Conservation (phyloP, 495 filamentous ascomycete species). For the Aspergillus funiculosus region DNA sequence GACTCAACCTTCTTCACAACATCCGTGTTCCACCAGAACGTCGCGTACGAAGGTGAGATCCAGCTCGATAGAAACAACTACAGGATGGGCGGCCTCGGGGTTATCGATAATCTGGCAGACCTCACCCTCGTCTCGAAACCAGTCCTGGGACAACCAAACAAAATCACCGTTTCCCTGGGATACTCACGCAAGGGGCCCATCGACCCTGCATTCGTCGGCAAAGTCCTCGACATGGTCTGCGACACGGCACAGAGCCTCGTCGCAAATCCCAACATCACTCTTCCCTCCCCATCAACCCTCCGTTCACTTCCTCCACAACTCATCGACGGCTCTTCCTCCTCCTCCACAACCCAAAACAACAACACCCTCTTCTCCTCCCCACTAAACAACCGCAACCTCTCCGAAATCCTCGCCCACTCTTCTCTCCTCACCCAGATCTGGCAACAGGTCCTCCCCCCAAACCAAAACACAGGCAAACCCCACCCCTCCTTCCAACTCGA, state of each 20-base stretch:
- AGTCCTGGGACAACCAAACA: conserved; percentile 25
- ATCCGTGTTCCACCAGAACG: conserved; percentile 46
- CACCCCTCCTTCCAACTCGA: conserved; percentile 36
- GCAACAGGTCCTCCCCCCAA: conserved; percentile 43
- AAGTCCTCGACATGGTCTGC: conserved; percentile 47
- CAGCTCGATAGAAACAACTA: conserved; percentile 44
- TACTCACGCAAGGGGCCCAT: conserved; percentile 44
- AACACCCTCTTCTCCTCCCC: conserved; percentile 29
- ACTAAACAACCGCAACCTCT: conserved; percentile 38
- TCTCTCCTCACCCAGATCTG: conserved; percentile 45
- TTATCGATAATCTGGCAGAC: conserved; percentile 48
- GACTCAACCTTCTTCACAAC: conserved; percentile 45
- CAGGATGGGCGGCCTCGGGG: conserved; percentile 44
- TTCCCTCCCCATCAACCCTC: conserved; percentile 40
- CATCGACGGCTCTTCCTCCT: conserved; percentile 25
- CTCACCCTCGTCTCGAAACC: conserved; percentile 46
- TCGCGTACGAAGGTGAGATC: conserved; percentile 37
- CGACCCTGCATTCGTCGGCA: conserved; percentile 33
- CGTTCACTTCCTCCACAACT: conserved; percentile 30
- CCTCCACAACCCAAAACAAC: conserved; percentile 21
- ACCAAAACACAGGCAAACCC: conserved; percentile 13
- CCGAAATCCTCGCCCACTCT: conserved; percentile 43
- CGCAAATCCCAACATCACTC: conserved; percentile 35
- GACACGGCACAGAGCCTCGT: conserved; percentile 41
- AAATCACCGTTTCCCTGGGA: conserved; percentile 40